Evolutionary conservation across 495 filamentous ascomycete genomes (phyloP), one percentile per base, ranked within the genome.

Genomic region (Pseudomonodictys pantanalensis): DNA sequence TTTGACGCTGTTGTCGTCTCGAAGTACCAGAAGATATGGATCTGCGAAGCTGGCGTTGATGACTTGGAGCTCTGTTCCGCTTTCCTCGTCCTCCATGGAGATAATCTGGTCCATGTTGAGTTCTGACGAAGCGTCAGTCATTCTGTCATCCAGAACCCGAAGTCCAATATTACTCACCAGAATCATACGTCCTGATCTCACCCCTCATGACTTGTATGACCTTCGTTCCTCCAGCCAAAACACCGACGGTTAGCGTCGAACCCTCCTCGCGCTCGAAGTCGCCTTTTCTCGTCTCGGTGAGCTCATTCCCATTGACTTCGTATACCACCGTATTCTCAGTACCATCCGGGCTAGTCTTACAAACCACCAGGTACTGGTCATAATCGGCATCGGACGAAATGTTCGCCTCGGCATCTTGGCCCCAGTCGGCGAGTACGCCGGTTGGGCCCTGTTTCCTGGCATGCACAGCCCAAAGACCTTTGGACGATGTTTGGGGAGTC

Each of bases 261-360:
- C 90, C 91, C 48, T 84, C 87, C 62, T 92, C 92, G 5, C 86
- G 82, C 57, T 97, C 95, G 69, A 97, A 96, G 48, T 97, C 93
- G 0, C 90, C 86, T 22, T 80, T 85, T 1, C 74, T 76, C 1
- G 86, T 74, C 26, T 85, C 82, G 70, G 87, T 85, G 60, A 91
- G 82, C 6, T 79, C 80, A 20, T 80, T 80, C 4, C 79, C 74
- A 1, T 82, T 86, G 33, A 88, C 68, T 22, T 77, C 75, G 62
- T 88, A 87, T n/a, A 82, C 70, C 10, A 77, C 69, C 0, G 78
- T 77, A 25, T 79, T 81, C 52, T 84, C 79, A 38, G 76, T 80
- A 5, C 76, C 77, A 52, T 80, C 77, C 24, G 81, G 71, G 20
- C 77, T 77, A 2, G 75, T 72, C 69, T 86, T 86, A 39, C 84